phyloP scores from a whole-genome alignment of 208 protist species.

The Leishmania martiniquensis region DNA sequence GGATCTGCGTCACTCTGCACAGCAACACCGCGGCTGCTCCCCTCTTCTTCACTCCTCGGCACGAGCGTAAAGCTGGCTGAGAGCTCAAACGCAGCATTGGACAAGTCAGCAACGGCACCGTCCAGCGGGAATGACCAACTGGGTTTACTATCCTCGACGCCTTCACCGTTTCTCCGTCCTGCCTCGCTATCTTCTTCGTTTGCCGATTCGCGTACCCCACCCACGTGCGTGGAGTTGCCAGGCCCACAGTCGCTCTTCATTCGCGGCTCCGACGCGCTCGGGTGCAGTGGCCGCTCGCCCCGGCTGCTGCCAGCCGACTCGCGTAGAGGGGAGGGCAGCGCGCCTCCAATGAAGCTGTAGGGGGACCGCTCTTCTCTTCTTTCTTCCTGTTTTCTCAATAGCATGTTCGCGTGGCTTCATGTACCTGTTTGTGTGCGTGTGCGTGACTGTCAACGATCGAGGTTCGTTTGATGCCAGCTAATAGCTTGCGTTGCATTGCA shows the following conservation, averaged over 20 bases:
- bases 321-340: not conserved
- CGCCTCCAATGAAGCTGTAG: not conserved
- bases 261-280: slow-evolving; percentile 8
- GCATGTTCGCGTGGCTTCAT: not conserved
- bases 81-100: not conserved
- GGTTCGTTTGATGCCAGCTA: not conserved
- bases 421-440: not conserved
- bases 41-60: not conserved
- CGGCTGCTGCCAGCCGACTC: not conserved
- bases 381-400: not conserved
- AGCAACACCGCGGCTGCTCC: not conserved
- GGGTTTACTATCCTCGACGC: not conserved
- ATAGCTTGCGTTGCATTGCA: slow-evolving; percentile 4
- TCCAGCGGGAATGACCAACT: not conserved
- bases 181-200: not conserved
- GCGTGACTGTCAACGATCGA: not conserved
- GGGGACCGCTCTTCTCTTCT: not conserved
- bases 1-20: not conserved
- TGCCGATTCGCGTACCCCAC: slow-evolving; percentile 6
- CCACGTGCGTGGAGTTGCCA: slow-evolving; percentile 29
- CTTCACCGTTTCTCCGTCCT: not conserved
- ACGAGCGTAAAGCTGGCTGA: not conserved
- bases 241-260: slow-evolving; percentile 34
- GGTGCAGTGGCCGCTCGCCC: slow-evolving; percentile 22
- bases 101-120: not conserved